phyloP scores from a whole-genome alignment of 2,329 filamentous ascomycete genomes.

The Fusarium udum region DNA sequence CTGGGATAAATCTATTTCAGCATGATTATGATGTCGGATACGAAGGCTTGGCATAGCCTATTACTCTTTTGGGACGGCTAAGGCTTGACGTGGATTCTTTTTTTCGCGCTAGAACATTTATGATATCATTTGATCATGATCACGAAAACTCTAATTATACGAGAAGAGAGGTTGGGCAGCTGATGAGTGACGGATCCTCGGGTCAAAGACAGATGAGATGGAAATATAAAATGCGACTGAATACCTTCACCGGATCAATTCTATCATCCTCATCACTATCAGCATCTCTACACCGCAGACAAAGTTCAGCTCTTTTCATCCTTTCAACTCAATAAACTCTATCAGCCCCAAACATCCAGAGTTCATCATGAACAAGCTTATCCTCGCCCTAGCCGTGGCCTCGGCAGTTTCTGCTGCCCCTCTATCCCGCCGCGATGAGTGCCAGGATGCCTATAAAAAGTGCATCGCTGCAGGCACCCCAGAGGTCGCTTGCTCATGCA shows the following conservation, averaged over 20 bases:
- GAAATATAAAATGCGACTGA: background rate
- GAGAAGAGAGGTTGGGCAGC: background rate
- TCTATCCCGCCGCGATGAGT: background rate
- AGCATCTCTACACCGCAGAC: background rate
- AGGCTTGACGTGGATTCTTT: background rate
- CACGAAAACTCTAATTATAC: background rate
- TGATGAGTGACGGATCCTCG: background rate
- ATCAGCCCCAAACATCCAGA: background rate
- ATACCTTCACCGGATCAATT: background rate
- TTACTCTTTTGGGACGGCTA: background rate
- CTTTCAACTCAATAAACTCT: background rate
- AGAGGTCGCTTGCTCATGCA: background rate
- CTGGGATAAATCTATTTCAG: background rate
- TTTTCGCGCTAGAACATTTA: background rate
- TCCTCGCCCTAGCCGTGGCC: background rate
- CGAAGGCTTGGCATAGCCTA: background rate
- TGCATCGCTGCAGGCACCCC: background rate
- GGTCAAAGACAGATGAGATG: background rate
- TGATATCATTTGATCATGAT: background rate
- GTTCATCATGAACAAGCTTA: background rate
- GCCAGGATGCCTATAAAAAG: background rate
- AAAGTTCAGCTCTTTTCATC: too few relatives aligned
- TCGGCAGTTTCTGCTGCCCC: background rate
- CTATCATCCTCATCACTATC: background rate
- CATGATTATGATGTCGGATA: background rate